These are phyloP conservation scores for Spathaspora sp. DNA, from an alignment of 1,139 yeast species.

Conservation along the genomic window DNA sequence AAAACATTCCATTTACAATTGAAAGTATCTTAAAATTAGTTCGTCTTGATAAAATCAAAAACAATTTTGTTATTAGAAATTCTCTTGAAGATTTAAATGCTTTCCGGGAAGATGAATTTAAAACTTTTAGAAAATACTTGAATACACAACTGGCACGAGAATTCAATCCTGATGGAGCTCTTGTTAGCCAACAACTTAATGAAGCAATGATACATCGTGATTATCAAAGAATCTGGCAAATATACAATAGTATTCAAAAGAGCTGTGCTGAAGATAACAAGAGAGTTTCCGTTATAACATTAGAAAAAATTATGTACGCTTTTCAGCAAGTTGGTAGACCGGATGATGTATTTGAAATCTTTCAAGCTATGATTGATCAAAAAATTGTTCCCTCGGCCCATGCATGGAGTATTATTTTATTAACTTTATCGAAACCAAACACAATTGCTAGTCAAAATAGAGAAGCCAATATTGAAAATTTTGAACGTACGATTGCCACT, in stretches of 20 bases:
- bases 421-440: conserved; percentile 36
- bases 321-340: conserved; percentile 30
- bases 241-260: conserved; percentile 26
- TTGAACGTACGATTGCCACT: conserved; percentile 33
- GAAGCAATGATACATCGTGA: conserved; percentile 22
- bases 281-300: conserved; percentile 29
- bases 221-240: conserved; percentile 18
- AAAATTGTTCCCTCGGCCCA: conserved; percentile 28
- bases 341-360: conserved; percentile 33
- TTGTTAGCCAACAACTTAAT: conserved; percentile 24
- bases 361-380: conserved; percentile 30
- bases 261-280: conserved; percentile 24
- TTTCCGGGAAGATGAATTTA: conserved; percentile 7
- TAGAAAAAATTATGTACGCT: conserved; percentile 35
- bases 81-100: conserved; percentile 15
- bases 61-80: conserved; percentile 19
- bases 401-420: conserved; percentile 40
- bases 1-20: conserved; percentile 22
- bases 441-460: conserved; percentile 15
- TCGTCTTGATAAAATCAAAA: conserved; percentile 28
- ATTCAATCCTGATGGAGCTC: conserved; percentile 38
- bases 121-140: conserved; percentile 3
- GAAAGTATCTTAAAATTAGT: conserved; percentile 30
- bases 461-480: conserved; percentile 15
- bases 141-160: conserved; percentile 6